Evolutionary conservation across 2,329 filamentous ascomycete genomes (phyloP).

Genomic region (Lachnellula suecica): DNA sequence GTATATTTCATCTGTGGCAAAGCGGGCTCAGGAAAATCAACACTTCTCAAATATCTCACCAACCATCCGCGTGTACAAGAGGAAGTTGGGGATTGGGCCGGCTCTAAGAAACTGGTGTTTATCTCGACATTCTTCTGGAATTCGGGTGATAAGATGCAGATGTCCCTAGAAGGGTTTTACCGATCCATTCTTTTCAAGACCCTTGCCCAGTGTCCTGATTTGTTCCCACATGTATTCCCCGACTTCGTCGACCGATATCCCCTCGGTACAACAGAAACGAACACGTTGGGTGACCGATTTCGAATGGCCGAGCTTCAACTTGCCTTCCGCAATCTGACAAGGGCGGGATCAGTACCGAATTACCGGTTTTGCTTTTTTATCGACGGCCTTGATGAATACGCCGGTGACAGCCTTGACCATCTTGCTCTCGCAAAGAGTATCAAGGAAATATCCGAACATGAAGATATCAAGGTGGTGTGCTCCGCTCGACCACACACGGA

Average conservation of each 20-base stretch:
- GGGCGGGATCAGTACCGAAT: neutral
- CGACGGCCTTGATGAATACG: conserved; percentile 35
- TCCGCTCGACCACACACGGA: conserved; percentile 20
- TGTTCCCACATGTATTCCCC: conserved; percentile 7
- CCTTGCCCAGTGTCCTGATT: conserved; percentile 3
- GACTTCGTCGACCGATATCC: neutral
- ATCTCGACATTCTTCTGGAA: conserved; percentile 2
- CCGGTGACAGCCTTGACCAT: conserved; percentile 25
- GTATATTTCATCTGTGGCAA: conserved; percentile 1
- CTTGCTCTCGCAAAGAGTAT: conserved; percentile 16
- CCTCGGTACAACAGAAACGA: neutral
- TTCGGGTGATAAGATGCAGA: neutral
- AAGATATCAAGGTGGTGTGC: conserved; percentile 15
- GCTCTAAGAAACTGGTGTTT: neutral
- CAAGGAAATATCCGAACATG: conserved; percentile 6
- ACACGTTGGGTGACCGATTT: neutral
- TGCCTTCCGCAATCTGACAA: neutral
- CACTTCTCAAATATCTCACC: neutral
- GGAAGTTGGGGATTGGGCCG: neutral
- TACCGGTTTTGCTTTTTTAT: conserved; percentile 34
- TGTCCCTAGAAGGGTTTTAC: conserved; percentile 6
- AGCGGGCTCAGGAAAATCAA: neutral
- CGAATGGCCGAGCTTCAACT: neutral
- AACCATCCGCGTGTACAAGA: neutral
- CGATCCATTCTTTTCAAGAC: conserved; percentile 9